Evolutionary conservation across 169 alveolate species (phyloP), one percentile per base, ranked within the genome.

Genomic region (Plasmodium malariae): DNA sequence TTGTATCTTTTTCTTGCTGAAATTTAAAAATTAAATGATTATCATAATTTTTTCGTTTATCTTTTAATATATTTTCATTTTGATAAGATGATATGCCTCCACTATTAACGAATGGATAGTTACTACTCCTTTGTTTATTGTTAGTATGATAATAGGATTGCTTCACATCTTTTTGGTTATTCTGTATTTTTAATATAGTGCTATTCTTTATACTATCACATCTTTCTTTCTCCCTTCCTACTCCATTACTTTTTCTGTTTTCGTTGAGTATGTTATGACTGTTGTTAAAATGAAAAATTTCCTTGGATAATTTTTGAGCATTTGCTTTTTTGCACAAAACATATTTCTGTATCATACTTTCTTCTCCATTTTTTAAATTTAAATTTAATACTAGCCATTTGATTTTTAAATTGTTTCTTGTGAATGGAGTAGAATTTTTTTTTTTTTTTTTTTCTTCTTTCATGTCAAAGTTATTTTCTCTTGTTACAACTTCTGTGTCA

Each of bases 311-410:
- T 54, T 68, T 78, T 17, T 63, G 49, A 48, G 45, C 28, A 21
- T 9, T 62, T 48, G 40, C 36, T 12, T 78, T 78, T 48, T 78
- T 78, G 21, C 24, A 78, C 19, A 78, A 51, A 1, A 78, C 89
- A 60, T 78, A 78, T 63, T 78, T 78, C 48, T 63, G 67, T 63
- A 78, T 63, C 24, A 78, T n/a, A 4, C n/a, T 14, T 78, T 78
- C 89, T 62, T 78, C 89, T 0, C 63, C 89, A 14, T 78, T 78
- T 78, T 65, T 78, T 62, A 78, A 78, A 45, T 78, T 78, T 54
- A 78, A 62, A 24, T 78, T 78, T 57, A 78, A 57, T 43, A 78
- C 28, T n/a, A 78, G 54, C 89, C 89, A 78, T 68, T 78, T 78
- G 40, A 78, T 63, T 78, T 78, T 78, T 78, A 78, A 78, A 62